phyloP scores from a whole-genome alignment of 2,329 filamentous ascomycete species.

The Achaetomium macrosporum region DNA sequence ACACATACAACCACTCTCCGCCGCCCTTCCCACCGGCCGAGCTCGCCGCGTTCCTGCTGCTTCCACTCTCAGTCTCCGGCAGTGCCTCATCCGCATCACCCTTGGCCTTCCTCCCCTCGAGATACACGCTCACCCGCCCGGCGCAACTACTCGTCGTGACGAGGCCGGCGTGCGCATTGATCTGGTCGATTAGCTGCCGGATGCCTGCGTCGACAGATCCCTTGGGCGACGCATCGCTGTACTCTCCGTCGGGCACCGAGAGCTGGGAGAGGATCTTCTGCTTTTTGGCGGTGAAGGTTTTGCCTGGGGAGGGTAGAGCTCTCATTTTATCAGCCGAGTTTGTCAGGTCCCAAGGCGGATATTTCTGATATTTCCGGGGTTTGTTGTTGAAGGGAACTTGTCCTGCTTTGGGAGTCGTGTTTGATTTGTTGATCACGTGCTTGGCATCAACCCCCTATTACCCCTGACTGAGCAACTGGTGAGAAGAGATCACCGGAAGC shows the following conservation, averaged over 20 bases:
- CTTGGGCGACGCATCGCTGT: slow-evolving; percentile 82
- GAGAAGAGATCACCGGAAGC: not conserved
- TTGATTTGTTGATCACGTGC: slow-evolving; percentile 7
- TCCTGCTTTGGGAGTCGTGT: not conserved
- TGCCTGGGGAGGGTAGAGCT: slow-evolving; percentile 28
- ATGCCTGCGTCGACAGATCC: slow-evolving; percentile 79
- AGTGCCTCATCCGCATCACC: not conserved
- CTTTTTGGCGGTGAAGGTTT: slow-evolving; percentile 58
- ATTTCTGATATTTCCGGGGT: not conserved
- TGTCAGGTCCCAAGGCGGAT: too few species aligned
- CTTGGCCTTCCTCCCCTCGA: slow-evolving; percentile 61
- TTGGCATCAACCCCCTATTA: not conserved
- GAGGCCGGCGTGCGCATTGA: slow-evolving; percentile 68
- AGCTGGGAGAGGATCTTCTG: slow-evolving; percentile 66
- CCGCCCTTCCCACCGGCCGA: slow-evolving; percentile 73
- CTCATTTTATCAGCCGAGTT: slow-evolving; percentile 8
- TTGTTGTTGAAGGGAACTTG: not conserved
- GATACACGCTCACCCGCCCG: slow-evolving; percentile 78
- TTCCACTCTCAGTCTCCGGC: not conserved
- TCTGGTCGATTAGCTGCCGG: slow-evolving; percentile 66
- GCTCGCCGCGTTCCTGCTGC: slow-evolving; percentile 20
- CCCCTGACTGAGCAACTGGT: not conserved
- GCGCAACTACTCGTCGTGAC: slow-evolving; percentile 94
- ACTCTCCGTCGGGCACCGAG: slow-evolving; percentile 60
- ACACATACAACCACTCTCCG: slow-evolving; percentile 85